These are phyloP conservation scores for Bathelium albidoporum DNA, from an alignment of 495 filamentous ascomycete genomes.

Conservation along the genomic window DNA sequence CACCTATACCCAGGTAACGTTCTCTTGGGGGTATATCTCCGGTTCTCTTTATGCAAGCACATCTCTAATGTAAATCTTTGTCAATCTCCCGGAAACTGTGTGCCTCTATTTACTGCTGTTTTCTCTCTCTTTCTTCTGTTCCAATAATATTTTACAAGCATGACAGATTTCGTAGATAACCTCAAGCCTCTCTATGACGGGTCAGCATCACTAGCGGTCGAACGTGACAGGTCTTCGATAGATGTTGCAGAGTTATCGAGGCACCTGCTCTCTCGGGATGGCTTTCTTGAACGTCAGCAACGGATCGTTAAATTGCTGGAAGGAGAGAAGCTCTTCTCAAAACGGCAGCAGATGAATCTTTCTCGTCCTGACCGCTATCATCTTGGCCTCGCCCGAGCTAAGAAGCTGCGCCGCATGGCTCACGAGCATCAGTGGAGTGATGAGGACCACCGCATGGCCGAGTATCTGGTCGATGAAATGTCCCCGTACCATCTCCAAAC, in stretches of 20 bases:
- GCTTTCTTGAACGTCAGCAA: constrained; percentile 36
- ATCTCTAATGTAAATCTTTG: background rate
- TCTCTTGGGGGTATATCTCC: too few species aligned
- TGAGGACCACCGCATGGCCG: constrained; percentile 37
- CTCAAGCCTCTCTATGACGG: constrained; percentile 36
- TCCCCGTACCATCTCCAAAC: constrained; percentile 34
- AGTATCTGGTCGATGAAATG: constrained; percentile 40
- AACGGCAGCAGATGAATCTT: constrained; percentile 36
- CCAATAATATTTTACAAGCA: constrained; percentile 11
- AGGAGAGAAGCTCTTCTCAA: constrained; percentile 33
- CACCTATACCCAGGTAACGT: too few species aligned
- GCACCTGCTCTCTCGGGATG: constrained; percentile 34
- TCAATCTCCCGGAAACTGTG: background rate
- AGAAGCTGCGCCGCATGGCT: constrained; percentile 35
- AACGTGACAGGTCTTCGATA: constrained; percentile 34
- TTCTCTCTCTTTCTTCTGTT: background rate
- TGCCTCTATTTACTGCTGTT: background rate
- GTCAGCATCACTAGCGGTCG: constrained; percentile 30
- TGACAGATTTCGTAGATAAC: constrained; percentile 40
- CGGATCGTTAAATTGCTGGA: constrained; percentile 32
- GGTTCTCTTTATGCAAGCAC: too few species aligned
- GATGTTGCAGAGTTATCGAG: constrained; percentile 30
- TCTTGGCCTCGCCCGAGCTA: constrained; percentile 38
- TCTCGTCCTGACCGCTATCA: constrained; percentile 38
- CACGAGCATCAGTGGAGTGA: constrained; percentile 33